Conservation (phyloP, 2,329 filamentous ascomycete genomes). For the Cytospora piceae region DNA sequence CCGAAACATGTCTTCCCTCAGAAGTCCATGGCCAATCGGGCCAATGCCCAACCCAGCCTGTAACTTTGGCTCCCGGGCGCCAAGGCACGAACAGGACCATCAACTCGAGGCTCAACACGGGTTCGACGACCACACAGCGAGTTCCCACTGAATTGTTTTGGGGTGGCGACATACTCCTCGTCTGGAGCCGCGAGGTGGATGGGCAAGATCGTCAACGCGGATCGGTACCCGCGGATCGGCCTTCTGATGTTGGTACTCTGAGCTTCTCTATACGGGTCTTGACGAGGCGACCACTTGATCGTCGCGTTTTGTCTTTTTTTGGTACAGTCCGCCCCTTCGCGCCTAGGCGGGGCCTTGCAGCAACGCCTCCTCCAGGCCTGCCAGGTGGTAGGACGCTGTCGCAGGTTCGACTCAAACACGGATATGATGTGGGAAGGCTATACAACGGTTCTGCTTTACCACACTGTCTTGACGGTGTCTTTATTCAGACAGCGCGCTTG, state of each 20-base stretch:
- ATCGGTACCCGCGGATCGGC: not conserved
- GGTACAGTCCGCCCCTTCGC: slow-evolving; percentile 4
- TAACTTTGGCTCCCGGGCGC: slow-evolving; percentile 11
- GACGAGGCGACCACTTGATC: too few relatives aligned
- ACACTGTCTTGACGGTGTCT: not conserved
- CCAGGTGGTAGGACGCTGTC: slow-evolving; percentile 7
- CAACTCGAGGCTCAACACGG: slow-evolving; percentile 20
- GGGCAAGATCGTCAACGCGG: not conserved
- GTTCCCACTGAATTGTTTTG: slow-evolving; percentile 18
- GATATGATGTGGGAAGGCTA: not conserved
- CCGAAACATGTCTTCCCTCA: slow-evolving; percentile 12
- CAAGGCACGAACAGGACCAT: not conserved
- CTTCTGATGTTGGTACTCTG: not conserved
- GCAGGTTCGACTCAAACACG: not conserved
- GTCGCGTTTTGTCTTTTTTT: not conserved
- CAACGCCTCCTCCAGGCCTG: not conserved
- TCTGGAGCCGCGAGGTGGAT: slow-evolving; percentile 6
- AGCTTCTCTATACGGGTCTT: not conserved
- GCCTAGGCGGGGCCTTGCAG: not conserved
- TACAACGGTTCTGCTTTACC: not conserved
- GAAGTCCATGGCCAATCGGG: slow-evolving; percentile 17
- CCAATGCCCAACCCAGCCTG: slow-evolving; percentile 10
- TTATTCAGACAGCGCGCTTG: not conserved
- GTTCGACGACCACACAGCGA: slow-evolving; percentile 2
- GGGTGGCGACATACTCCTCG: slow-evolving; percentile 10